Evolutionary conservation across 768 basidiomycete species (phyloP), one percentile per base, ranked within the genome.

Genomic region (Nevesoporus exiguus): DNA sequence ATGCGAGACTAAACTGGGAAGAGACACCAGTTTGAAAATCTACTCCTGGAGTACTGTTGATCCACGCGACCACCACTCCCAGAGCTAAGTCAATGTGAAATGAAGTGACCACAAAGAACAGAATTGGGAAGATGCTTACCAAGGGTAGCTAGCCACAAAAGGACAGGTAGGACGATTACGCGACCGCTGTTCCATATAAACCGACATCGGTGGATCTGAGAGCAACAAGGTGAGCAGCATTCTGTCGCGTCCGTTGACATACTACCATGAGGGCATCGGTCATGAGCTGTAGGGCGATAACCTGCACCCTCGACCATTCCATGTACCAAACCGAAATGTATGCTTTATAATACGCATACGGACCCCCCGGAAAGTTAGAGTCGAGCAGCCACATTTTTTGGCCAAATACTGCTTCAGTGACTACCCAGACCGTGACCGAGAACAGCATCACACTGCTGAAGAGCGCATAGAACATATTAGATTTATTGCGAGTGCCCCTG

Each of bases 381-480:
- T 44, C 15, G 7, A 44, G 43, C 29, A 44, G n/a, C 43, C 43
- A 44, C 43, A 30, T 19, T n/a, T 29, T 29, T 10, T 44, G 17
- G 9, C 43, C 43, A 17, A 44, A 44, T 29, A 30, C 19, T 9
- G 49, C 46, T 9, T 55, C 27, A 3, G 54, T 47, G n/a, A 59
- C 55, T 19, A 71, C 47, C 55, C 66, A 72, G n/a, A 74, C 47
- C 0, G 74, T 73, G 62, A 67, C 55, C 21, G 62, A 62, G 24
- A 70, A 45, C 7, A 72, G 22, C 55, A 71, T 60, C 24, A 52
- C 27, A 27, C 17, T 66, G 44, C 66, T 68, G 45, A 44, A 44
- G 3, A 44, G 17, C 9, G 17, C 43, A 14, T 44, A 44, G n/a
- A 30, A 29, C 22, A 46, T 11, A 29, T 29, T 45, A 14, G 43